A percentile compares a stretch with the other conserved stretches of the same genome.
These are phyloP conservation scores for Ophiostoma piceae DNA, from an alignment of 2,329 filamentous ascomycete genomes.

Conservation along the genomic window DNA sequence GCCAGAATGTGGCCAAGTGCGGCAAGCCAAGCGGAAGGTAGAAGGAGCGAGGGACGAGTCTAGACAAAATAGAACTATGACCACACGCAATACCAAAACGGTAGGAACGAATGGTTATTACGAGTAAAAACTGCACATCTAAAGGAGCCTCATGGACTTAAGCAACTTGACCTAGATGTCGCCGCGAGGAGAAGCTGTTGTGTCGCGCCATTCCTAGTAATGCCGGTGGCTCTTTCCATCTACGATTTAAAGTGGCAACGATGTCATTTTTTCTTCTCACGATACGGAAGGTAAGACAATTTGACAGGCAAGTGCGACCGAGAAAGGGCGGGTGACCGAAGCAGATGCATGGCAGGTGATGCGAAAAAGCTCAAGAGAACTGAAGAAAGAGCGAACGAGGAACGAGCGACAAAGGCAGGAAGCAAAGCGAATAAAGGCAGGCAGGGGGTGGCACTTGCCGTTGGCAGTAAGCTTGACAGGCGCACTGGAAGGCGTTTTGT, in stretches of 20 bases:
- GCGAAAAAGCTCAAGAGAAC: neutral
- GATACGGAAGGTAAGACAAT: neutral
- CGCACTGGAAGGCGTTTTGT: conserved; percentile 1
- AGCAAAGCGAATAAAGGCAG: neutral
- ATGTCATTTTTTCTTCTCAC: neutral
- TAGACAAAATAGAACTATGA: too few relatives aligned
- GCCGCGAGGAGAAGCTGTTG: neutral
- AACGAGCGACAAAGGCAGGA: neutral
- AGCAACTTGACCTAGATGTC: neutral
- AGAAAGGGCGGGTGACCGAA: conserved; percentile 5
- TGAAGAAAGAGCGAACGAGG: neutral
- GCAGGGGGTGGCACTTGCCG: neutral
- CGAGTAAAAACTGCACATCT: neutral
- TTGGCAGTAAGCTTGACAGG: neutral
- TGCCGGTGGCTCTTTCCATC: neutral
- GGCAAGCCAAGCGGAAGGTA: neutral
- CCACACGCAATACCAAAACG: neutral
- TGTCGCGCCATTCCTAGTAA: neutral
- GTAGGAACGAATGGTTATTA: neutral
- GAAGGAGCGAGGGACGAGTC: neutral
- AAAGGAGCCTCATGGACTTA: neutral
- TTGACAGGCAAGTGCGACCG: neutral
- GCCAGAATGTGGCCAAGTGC: neutral
- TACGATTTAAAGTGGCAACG: neutral
- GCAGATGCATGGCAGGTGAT: neutral